Base-by-base conservation (phyloP, 495 filamentous ascomycete species). In the Podospora fimiseda region DNA sequence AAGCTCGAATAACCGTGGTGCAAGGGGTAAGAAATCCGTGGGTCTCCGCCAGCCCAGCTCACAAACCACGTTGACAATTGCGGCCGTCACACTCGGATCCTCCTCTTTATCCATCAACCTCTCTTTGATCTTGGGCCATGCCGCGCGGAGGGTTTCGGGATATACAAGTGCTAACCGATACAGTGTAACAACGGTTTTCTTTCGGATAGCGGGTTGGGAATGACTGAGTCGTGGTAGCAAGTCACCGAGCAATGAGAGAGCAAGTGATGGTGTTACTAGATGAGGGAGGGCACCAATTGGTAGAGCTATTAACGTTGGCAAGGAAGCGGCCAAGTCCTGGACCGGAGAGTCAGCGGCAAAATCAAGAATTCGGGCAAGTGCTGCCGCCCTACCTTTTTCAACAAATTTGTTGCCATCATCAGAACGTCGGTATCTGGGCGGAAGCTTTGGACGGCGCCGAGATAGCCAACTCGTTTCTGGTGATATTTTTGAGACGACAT, bases 81-180 rank as follows among this genome's bases (percentile, higher is more conserved):
- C 91, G 20, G 92, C 88, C 9, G 90, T 96, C 16, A 98, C 93
- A 64, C 91, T 97, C 5, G 85, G 80, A 62, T 97, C 90, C 65
- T 96, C 90, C 51, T 81, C 73, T 52, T 87, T 85, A 68, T 97
- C 90, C 84, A 90, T 91, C 39, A 98, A 74, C 16, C 89, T 80
- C 44, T 97, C 93, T 60, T 93, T 95, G 51, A 98, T 90, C 64
- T 90, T 95, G 3, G 94, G 93, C 93, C 93, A 98, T 22, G 90
- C 89, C 13, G 90, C 80, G 39, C 90, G 83, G 23, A 98, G 74
- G 0, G 94, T 89, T 65, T 98, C 93, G 2, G 93, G 94, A 53
- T 96, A 97, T 40, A 96, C 90, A 52, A 98, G 63, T 5, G 93
- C 90, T 46, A 96, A 77, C 47, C 95, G 78, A 67, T 97, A 98